Evolutionary conservation across 2,329 filamentous ascomycete species (phyloP), one percentile per base, ranked within the genome.

Genomic region (Lecanicillium sp.): DNA sequence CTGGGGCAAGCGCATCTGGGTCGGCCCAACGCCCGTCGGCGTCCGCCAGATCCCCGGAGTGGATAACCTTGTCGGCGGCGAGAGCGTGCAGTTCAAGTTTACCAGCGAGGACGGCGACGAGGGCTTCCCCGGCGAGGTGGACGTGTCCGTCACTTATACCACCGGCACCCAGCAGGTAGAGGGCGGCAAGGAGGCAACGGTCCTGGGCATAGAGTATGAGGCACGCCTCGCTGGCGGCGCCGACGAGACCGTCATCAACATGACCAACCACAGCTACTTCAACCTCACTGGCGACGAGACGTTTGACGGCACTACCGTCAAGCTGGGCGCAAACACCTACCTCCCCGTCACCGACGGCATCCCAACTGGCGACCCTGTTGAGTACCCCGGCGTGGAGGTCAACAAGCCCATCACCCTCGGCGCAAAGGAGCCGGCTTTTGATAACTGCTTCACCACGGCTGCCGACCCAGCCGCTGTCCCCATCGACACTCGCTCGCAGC

Each of bases 211-310:
- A 36, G 92, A 97, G 60, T 97, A 94, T 58, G 85, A 95, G 68
- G 88, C 84, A 15, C 79, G 87, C 60, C 71, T 97, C 33, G 72
- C 87, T 3, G 81, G 75, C 3, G 81, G 84, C 36, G 82, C 81
- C 11, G 80, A 89, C n/a, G 90, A 96, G 71, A 97, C 90, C 0
- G 81, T 81, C 30, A 77, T 97, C 58, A 94, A 89, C 64, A 75
- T 97, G 65, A 97, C 92, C 36, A 98, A 97, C 66, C 90, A 98
- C 68, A 94, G 87, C 29, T 84, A 84, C 66, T 84, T 84, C 61
- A 82, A 83, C 61, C 69, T 82, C 25, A 65, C 68, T 3, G 70
- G 70, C 49, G 62, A 60, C 27, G 57, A 66, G 13, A 68, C 71
- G 14, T 72, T 76, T 42, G 71, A 71, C 38, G 74, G 70, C 47